Evolutionary conservation across 805 yeast genomes (phyloP), one percentile per base, ranked within the genome.

Genomic region (Wickerhamomyces bovis): DNA sequence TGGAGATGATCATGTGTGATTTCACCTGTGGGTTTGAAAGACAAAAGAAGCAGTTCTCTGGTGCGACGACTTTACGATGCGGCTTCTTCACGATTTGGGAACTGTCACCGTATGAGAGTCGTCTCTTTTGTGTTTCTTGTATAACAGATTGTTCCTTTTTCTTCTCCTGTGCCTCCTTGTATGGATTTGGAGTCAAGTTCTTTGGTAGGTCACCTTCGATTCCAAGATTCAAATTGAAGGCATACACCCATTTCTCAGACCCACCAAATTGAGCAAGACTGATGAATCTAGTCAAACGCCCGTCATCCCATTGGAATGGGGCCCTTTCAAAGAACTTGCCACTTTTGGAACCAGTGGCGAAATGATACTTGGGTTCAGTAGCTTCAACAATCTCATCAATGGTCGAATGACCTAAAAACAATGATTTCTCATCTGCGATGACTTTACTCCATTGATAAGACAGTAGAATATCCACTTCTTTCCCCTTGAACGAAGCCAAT

Each of bases 31-130:
- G 85, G 57, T 87, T 88, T 1, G 92, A 78, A 18, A 89, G 72
- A 61, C 97, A 89, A 58, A 89, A 87, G 65, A 86, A 89, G 60
- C 97, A 89, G 39, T 70, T 65, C 13, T 69, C 70, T 0, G 92
- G 89, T 0, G 73, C 59, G 2, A 86, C 78, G 0, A 60, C 64
- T 48, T 65, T 67, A 64, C 53, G 68, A 69, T 28, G 48, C 20
- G 47, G 48, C 43, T 39, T 55, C 40, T 42, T 46, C 6, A 22
- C 44, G 39, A 41, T 50, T 11, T 50, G 53, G 1, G 25, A 38
- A 1, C 30, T 49, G n/a, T 41, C 54, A 15, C 48, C 44, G 31
- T 45, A 12, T 41, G 49, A 33, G 31, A 26, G 22, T 30, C 53
- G 45, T 31, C 57, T 51, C 21, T 47, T 46, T 11, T 33, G 36